Evolutionary conservation across 1,284 basidiomycete genomes (phyloP).

Genomic region (Naganishia albida): DNA sequence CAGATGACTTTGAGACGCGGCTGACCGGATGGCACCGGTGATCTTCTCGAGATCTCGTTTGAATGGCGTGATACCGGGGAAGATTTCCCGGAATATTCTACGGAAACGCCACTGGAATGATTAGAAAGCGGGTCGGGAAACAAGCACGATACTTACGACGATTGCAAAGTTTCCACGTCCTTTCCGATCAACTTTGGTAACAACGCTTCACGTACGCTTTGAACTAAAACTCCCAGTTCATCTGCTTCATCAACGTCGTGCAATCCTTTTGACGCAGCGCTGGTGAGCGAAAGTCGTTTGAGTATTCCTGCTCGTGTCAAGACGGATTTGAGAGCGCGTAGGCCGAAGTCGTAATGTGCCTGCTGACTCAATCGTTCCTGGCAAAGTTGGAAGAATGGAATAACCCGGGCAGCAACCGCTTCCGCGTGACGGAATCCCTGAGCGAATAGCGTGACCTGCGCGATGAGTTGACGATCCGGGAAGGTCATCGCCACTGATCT

Average conservation of each 20-base stretch:
- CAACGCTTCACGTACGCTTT: constrained; percentile 99
- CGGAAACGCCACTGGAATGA: background rate
- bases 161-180: constrained; percentile 87
- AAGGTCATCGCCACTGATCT: constrained; percentile 97
- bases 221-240: constrained; percentile 96
- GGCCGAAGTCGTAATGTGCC: constrained; percentile 98
- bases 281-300: constrained; percentile 57
- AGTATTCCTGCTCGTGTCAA: constrained; percentile 95
- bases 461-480: constrained; percentile 96
- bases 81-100: constrained; percentile 92
- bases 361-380: constrained; percentile 95
- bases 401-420: constrained; percentile 91
- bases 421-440: constrained; percentile 99
- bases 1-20: constrained; percentile 83
- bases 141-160: constrained; percentile 60
- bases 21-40: constrained; percentile 77
- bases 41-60: constrained; percentile 83
- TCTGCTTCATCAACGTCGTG: constrained; percentile 57
- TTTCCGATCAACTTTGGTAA: constrained; percentile 97
- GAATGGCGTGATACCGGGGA: constrained; percentile 93
- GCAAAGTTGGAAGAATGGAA: constrained; percentile 98
- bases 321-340: constrained; percentile 96
- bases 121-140: background rate
- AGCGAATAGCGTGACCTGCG: constrained; percentile 98
- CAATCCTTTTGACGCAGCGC: constrained; percentile 54